A percentile compares a stretch with the other conserved stretches of the same genome.
Conservation (phyloP, 768 basidiomycete genomes). For the Rhodotorula kratochvilovae region DNA sequence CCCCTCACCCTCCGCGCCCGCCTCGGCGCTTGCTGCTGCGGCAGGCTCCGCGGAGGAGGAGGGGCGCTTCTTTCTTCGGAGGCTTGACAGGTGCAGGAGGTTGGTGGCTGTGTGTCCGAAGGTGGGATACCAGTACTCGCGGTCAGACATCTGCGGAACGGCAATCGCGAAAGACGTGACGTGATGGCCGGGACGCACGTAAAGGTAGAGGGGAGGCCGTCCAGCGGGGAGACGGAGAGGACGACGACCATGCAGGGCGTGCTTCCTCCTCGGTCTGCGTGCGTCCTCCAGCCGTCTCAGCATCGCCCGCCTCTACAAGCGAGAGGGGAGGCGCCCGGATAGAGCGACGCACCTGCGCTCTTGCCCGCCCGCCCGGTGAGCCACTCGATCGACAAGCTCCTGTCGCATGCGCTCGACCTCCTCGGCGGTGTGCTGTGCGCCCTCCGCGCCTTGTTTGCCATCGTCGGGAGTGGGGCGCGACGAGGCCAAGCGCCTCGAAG, state of each 20-base stretch:
- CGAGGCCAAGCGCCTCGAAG: not conserved
- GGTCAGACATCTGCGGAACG: too few relatives aligned
- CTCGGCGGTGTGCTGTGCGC: not conserved
- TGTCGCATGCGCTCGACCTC: not conserved
- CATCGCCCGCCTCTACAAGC: too few relatives aligned
- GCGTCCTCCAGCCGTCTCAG: too few relatives aligned
- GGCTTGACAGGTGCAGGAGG: too few relatives aligned
- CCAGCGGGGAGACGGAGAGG: not conserved
- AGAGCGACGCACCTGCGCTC: not conserved
- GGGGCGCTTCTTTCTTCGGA: too few relatives aligned
- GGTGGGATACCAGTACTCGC: too few relatives aligned
- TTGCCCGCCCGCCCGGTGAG: not conserved
- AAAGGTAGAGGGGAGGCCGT: not conserved
- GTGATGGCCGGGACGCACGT: not conserved
- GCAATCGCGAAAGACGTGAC: too few relatives aligned
- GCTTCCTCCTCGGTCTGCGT: not conserved
- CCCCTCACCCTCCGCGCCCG: too few relatives aligned
- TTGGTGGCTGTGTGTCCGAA: too few relatives aligned
- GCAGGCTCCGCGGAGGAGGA: too few relatives aligned
- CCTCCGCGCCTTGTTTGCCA: not conserved
- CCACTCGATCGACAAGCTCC: not conserved
- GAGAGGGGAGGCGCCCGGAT: not conserved
- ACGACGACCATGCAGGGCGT: conserved; percentile 8
- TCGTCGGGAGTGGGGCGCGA: not conserved
- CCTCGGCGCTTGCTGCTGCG: too few relatives aligned